A percentile compares a stretch with the other conserved stretches of the same genome.
These are phyloP conservation scores for Gaertneriomyces semiglobifer DNA, from an alignment of 192 early-diverging fungal genomes.

Conservation along the genomic window DNA sequence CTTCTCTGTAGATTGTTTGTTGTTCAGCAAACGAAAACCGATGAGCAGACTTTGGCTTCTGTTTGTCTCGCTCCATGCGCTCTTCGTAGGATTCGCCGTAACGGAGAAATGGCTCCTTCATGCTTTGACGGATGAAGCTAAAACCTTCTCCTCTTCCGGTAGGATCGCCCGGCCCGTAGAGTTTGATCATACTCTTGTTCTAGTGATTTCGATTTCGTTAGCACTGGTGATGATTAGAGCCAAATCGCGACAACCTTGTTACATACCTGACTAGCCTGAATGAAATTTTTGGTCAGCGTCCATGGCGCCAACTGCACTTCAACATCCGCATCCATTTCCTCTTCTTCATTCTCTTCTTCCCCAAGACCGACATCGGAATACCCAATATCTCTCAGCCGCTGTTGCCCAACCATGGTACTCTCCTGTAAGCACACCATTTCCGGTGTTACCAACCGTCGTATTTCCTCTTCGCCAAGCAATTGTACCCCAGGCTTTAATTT, in stretches of 20 bases:
- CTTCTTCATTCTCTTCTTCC: constrained; percentile 69
- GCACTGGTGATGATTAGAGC: neutral
- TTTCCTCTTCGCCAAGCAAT: constrained; percentile 81
- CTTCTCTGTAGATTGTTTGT: constrained; percentile 89
- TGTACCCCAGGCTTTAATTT: constrained; percentile 68
- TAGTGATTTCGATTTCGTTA: constrained; percentile 14
- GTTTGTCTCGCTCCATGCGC: constrained; percentile 36
- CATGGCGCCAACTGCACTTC: constrained; percentile 94
- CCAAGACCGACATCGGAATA: constrained; percentile 63
- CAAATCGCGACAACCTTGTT: neutral
- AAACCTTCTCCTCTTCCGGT: constrained; percentile 94
- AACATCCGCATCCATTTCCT: constrained; percentile 69
- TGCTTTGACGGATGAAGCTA: constrained; percentile 93
- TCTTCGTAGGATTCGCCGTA: constrained; percentile 81
- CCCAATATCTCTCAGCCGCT: constrained; percentile 85
- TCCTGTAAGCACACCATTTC: constrained; percentile 95
- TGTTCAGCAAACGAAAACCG: constrained; percentile 76
- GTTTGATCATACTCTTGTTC: constrained; percentile 92
- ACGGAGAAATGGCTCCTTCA: constrained; percentile 96
- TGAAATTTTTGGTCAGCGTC: constrained; percentile 93
- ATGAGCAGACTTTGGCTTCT: constrained; percentile 31
- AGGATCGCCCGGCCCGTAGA: constrained; percentile 96
- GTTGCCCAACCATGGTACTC: constrained; percentile 89
- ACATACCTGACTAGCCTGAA: constrained; percentile 72
- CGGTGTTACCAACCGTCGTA: constrained; percentile 87